Evolutionary conservation across 1,284 basidiomycete species (phyloP), one percentile per base, ranked within the genome.

Genomic region (Tilletiopsis washingtonensis): DNA sequence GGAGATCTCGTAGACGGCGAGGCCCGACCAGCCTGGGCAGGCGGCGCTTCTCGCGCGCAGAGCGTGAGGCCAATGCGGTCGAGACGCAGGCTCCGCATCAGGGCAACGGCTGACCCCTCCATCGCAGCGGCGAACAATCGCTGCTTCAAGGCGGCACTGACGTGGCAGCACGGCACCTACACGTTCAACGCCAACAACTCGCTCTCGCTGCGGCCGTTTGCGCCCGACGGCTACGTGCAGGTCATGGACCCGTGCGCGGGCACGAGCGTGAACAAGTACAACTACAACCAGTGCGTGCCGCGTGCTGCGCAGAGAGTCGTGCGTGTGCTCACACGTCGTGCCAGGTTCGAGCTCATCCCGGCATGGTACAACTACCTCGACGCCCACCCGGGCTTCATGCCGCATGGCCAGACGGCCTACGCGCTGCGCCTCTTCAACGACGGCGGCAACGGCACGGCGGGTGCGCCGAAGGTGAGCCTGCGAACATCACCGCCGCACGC

Each of bases 131-230:
- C 47, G 15, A 54, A 49, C n/a, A 65, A 63, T 20, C 49, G 57
- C 11, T 72, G 69, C 51, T 69, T 71, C 52, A 63, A 59, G 12
- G 68, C 62, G 2, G 57, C 64, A 9, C 51, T 72, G 25, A 61
- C 67, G 32, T 72, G 69, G 69, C 68, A 71, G 29, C 69, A 72
- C 41, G 69, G 69, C 26, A 69, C 56, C 5, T 72, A 69, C 41
- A 38, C 47, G 4, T 44, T 62, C 45, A 61, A 67, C 50, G n/a
- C 50, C n/a, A 68, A 67, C 50, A 61, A 61, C 14, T 59, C 57
- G 7, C 44, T 71, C 43, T 57, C 56, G 5, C 53, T 72, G 34
- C 41, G 3, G 1, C 64, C 68, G 3, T 71, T 56, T 51, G 52
- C 57, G 0, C 54, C 58, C 0, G 69, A 72, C 27, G 68, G 69